phyloP scores from a whole-genome alignment of 1,284 basidiomycete genomes.

The Puccinia polysora region DNA sequence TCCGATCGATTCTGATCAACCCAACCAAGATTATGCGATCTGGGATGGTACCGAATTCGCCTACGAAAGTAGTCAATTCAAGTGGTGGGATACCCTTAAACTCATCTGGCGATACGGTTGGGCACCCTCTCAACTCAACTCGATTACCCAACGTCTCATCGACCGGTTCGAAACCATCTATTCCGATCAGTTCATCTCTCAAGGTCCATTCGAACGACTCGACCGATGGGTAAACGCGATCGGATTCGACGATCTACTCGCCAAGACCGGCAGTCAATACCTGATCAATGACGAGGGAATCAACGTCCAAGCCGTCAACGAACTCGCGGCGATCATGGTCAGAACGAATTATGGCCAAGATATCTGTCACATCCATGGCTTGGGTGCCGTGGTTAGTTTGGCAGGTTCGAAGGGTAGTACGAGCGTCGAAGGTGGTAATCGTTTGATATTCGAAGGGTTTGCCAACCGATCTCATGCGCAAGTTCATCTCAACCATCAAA shows the following conservation, averaged over 20 bases:
- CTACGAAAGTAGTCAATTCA: constrained; percentile 59
- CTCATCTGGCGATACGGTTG: constrained; percentile 76
- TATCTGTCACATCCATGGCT: constrained; percentile 69
- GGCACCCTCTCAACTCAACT: constrained; percentile 58
- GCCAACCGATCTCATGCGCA: constrained; percentile 65
- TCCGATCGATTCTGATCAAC: neutral
- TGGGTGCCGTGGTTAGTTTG: constrained; percentile 70
- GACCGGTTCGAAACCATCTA: constrained; percentile 30
- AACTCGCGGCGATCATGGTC: constrained; percentile 76
- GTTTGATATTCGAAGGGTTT: constrained; percentile 77
- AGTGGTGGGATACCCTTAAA: constrained; percentile 71
- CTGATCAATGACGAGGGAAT: constrained; percentile 60
- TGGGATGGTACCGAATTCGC: constrained; percentile 78
- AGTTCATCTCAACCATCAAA: constrained; percentile 65
- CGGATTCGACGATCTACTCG: constrained; percentile 59
- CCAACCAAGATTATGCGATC: constrained; percentile 60
- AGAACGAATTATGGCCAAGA: constrained; percentile 84
- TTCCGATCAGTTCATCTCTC: constrained; percentile 57
- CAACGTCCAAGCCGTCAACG: constrained; percentile 63
- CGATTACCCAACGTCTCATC: constrained; percentile 1
- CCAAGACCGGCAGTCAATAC: constrained; percentile 62
- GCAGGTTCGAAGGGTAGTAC: constrained; percentile 68
- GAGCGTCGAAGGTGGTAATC: constrained; percentile 74
- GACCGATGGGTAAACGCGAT: constrained; percentile 60
- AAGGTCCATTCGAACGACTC: constrained; percentile 62